These are phyloP conservation scores for Fusarium compactum DNA, from an alignment of 2,329 filamentous ascomycete species.

Conservation along the genomic window DNA sequence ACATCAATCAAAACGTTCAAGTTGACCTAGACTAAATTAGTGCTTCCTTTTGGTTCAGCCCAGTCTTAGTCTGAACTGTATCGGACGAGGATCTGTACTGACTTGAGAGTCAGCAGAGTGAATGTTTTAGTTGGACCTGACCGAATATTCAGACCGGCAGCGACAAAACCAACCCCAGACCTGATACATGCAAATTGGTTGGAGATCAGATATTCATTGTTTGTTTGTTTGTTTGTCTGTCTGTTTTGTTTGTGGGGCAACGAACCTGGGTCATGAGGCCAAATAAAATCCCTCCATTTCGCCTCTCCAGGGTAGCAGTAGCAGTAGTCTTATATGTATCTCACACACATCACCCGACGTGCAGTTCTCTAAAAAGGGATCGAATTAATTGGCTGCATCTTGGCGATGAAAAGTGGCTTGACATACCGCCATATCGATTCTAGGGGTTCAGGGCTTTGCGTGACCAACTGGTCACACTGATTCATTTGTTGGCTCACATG, in stretches of 20 bases:
- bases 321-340: background rate
- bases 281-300: constrained; percentile 23
- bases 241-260: constrained; percentile 3
- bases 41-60: background rate
- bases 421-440: background rate
- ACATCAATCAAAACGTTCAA: background rate
- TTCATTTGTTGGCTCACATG: background rate
- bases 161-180: background rate
- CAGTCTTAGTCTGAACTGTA: constrained; percentile 7
- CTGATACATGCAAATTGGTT: background rate
- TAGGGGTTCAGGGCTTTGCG: background rate
- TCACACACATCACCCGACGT: constrained; percentile 14
- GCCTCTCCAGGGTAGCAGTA: constrained; percentile 22
- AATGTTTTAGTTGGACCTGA: background rate
- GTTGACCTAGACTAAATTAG: background rate
- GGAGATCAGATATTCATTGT: background rate
- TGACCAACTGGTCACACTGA: constrained; percentile 7
- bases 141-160: background rate
- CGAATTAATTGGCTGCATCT: background rate
- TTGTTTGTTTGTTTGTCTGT: background rate
- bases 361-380: background rate
- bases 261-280: constrained; percentile 5
- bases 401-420: background rate
- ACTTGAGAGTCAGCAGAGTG: constrained; percentile 4
- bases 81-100: background rate